Evolutionary conservation across 2,329 filamentous ascomycete species (phyloP).

Genomic region (Nothopassalora personata): DNA sequence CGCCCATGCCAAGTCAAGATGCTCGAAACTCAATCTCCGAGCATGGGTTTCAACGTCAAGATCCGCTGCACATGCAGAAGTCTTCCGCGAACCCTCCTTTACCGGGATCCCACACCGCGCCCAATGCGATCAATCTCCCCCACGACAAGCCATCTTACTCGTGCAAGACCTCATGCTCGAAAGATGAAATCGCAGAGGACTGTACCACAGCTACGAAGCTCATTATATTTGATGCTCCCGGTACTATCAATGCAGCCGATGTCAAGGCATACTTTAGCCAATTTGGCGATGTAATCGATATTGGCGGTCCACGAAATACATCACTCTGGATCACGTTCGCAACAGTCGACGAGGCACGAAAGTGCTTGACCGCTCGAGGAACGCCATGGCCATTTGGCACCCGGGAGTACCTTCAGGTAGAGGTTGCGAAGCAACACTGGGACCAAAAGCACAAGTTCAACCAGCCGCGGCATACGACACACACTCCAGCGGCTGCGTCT

Average conservation of each 20-base stretch:
- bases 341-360: background rate
- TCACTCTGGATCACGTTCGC: background rate
- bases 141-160: background rate
- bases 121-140: background rate
- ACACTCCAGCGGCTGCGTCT: background rate
- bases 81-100: background rate
- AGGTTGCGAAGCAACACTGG: background rate
- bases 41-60: background rate
- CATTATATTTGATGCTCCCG: slow-evolving; percentile 13
- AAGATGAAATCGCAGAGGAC: slow-evolving; percentile 10
- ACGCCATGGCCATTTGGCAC: background rate
- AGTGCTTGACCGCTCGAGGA: background rate
- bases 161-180: slow-evolving; percentile 9
- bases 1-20: background rate
- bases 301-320: background rate
- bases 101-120: background rate
- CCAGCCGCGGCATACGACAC: background rate
- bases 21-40: background rate
- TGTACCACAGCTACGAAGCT: slow-evolving; percentile 18
- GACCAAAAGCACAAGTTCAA: background rate
- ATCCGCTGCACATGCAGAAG: background rate
- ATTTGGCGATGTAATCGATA: slow-evolving; percentile 9
- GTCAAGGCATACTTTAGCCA: slow-evolving; percentile 9
- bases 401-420: background rate
- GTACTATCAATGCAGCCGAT: background rate